These are phyloP conservation scores for Debaryomyces coudertii DNA, from an alignment of 1,139 yeast species.

Conservation along the genomic window DNA sequence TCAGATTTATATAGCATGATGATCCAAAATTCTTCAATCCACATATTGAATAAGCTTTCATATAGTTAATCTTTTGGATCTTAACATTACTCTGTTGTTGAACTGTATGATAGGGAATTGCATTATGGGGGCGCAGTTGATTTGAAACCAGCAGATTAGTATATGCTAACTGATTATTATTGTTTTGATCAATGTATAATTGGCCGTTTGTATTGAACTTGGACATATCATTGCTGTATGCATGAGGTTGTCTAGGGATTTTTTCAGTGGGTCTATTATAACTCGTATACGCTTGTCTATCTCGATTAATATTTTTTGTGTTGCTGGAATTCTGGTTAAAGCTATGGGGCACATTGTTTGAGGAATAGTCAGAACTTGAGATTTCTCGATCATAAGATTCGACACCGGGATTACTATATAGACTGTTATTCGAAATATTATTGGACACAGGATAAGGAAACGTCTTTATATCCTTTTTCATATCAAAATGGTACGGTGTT, in stretches of 20 bases:
- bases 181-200: conserved; percentile 6
- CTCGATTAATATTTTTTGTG: neutral
- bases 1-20: conserved; percentile 73
- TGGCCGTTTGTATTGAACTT: neutral
- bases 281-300: conserved; percentile 1
- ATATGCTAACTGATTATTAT: conserved; percentile 17
- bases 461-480: conserved; percentile 21
- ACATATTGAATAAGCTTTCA: conserved; percentile 55
- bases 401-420: conserved; percentile 1
- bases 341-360: neutral
- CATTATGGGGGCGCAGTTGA: conserved; percentile 5
- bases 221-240: neutral
- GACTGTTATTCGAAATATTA: neutral
- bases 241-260: conserved; percentile 6
- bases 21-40: conserved; percentile 72
- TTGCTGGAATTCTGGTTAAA: neutral
- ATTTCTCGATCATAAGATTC: conserved; percentile 1
- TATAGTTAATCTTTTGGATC: conserved; percentile 38
- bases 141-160: conserved; percentile 2
- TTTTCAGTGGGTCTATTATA: conserved; percentile 12
- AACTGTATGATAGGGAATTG: conserved; percentile 21
- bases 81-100: conserved; percentile 19
- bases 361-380: neutral
- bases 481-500: conserved; percentile 19
- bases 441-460: conserved; percentile 25